Evolutionary conservation across 768 basidiomycete genomes (phyloP).

Genomic region (Pulveroboletus ravenelii): DNA sequence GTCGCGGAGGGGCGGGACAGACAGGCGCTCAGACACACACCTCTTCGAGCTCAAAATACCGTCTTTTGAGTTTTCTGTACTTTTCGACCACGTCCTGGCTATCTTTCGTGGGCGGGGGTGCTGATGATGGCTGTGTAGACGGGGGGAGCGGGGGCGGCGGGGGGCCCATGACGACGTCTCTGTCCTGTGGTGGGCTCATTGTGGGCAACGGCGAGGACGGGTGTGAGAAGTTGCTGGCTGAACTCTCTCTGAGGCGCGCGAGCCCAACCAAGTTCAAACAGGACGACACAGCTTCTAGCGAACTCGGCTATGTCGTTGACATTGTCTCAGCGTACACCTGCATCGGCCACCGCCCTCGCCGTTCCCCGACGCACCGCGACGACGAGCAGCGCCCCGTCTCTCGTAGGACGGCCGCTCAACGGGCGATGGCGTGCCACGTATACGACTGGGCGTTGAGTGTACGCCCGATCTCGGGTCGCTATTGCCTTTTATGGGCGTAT

Average conservation of each 20-base stretch:
- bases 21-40: constrained; percentile 35
- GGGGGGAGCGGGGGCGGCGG: constrained; percentile 36
- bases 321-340: neutral
- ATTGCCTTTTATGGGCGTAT: neutral
- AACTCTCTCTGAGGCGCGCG: constrained; percentile 23
- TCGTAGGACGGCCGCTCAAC: neutral
- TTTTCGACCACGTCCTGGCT: constrained; percentile 52
- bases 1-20: neutral
- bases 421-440: neutral
- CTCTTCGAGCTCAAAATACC: constrained; percentile 66
- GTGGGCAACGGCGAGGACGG: constrained; percentile 5
- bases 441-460: neutral
- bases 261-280: constrained; percentile 33
- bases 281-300: constrained; percentile 27
- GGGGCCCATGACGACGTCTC: constrained; percentile 50
- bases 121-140: constrained; percentile 18
- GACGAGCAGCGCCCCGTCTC: neutral
- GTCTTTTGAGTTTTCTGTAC: constrained; percentile 60
- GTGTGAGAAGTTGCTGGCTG: constrained; percentile 25
- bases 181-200: constrained; percentile 42
- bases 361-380: neutral
- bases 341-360: too few relatives aligned
- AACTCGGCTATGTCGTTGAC: constrained; percentile 9
- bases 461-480: neutral
- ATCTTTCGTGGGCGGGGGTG: constrained; percentile 33